A percentile compares a stretch with the other conserved stretches of the same genome.
phyloP scores from a whole-genome alignment of 306 rosid species.

The Cicer cuneatum region DNA sequence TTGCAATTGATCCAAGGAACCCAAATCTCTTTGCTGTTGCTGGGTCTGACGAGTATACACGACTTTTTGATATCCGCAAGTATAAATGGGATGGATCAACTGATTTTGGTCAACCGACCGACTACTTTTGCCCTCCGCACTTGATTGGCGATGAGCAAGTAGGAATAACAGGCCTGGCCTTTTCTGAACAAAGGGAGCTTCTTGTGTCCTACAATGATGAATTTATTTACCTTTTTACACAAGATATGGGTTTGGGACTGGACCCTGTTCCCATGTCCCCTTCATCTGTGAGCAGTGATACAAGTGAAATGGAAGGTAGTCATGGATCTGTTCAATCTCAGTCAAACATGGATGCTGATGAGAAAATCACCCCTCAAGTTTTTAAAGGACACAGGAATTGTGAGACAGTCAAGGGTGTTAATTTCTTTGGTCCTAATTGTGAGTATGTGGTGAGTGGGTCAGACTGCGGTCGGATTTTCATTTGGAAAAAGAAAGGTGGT shows the following conservation, averaged over 20 bases:
- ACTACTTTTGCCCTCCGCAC: slow-evolving; percentile 80
- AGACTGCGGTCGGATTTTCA: slow-evolving; percentile 95
- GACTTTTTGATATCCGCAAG: slow-evolving; percentile 87
- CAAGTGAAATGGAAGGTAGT: slow-evolving; percentile 62
- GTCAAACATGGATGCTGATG: slow-evolving; percentile 53
- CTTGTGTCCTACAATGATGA: slow-evolving; percentile 87
- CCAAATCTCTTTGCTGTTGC: slow-evolving; percentile 90
- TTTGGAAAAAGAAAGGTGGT: slow-evolving; percentile 88
- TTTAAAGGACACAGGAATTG: slow-evolving; percentile 84
- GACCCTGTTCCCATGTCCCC: slow-evolving; percentile 60
- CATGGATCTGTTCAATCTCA: slow-evolving; percentile 48
- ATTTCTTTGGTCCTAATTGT: slow-evolving; percentile 84
- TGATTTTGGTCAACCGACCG: slow-evolving; percentile 67
- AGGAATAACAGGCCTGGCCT: slow-evolving; percentile 96
- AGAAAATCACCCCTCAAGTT: slow-evolving; percentile 65
- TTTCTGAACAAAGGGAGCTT: slow-evolving; percentile 91
- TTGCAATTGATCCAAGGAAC: slow-evolving; percentile 93
- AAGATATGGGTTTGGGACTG: slow-evolving; percentile 84
- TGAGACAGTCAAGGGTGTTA: slow-evolving; percentile 92
- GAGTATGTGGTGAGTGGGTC: slow-evolving; percentile 98
- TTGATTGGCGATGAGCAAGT: slow-evolving; percentile 65
- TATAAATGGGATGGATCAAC: slow-evolving; percentile 78
- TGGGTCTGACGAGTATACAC: slow-evolving; percentile 82
- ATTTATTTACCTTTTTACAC: slow-evolving; percentile 79
- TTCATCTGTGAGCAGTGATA: slow-evolving; percentile 55